Base-by-base conservation (phyloP, 345 rosid genomes). In the Limnanthes douglasii region DNA sequence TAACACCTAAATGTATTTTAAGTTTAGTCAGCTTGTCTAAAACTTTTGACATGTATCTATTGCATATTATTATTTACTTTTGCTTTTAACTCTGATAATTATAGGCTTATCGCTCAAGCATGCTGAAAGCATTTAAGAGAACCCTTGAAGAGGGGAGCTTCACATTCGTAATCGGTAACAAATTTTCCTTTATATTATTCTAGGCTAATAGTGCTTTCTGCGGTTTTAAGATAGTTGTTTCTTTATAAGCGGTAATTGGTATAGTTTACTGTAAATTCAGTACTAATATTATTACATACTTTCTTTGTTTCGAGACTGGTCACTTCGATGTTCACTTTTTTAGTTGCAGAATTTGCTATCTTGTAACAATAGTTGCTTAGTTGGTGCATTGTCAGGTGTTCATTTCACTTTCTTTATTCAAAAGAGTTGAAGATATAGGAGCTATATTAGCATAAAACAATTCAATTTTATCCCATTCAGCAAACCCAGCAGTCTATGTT, bases 101-200 rank as follows among this genome's bases (percentile, higher is more conserved):
- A 5, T 57, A 88, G 93, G 78, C 61, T 11, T 88, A 88, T 43
- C 83, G 97, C 50, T 70, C 81, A 50, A 88, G 95, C 79, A 72
- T 88, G 97, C 55, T 88, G 60, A 88, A 83, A 60, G 93, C 95
- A 43, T 83, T 76, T 55, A 79, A 62, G 66, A 79, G 68, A 69
- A 83, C 90, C 40, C 69, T 88, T 34, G 95, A 83, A 59, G 97
- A 88, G 51, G 97, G 95, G 41, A 48, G 18, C 51, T 88, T 88
- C 75, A 70, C 56, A 48, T 67, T 74, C 56, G 73, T 83, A 44
- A 83, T 88, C 40, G 93, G 97, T 83, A 83, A 83, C 61, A 72
- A 26, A 12, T 54, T 61, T 40, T 34, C 35, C 37, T 35, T 18
- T 56, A 26, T 23, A 28, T n/a, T 21, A 15, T 40, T 40, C 16